A percentile compares a stretch with the other conserved stretches of the same genome.
phyloP scores from a whole-genome alignment of 805 yeast species.

The Yamadazyma ubonensis region DNA sequence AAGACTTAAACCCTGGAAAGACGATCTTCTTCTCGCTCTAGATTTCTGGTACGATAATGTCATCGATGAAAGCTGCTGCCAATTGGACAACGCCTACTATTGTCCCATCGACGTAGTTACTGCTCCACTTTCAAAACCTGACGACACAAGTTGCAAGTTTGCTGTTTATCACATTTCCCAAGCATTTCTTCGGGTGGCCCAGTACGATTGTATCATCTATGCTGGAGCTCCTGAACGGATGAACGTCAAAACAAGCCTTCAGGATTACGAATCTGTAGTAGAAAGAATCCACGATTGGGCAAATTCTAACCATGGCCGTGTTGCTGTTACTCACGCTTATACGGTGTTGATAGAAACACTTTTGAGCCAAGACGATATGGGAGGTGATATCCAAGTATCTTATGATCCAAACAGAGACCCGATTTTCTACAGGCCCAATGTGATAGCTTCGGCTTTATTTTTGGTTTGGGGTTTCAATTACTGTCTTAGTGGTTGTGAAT shows the following conservation, averaged over 20 bases:
- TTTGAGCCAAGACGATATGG: constrained; percentile 30
- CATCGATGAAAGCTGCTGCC: constrained; percentile 20
- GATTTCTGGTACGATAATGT: constrained; percentile 22
- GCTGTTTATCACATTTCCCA: constrained; percentile 24
- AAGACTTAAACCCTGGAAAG: constrained; percentile 19
- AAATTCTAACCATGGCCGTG: constrained; percentile 43
- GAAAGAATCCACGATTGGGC: constrained; percentile 56
- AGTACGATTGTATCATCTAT: constrained; percentile 25
- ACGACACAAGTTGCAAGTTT: constrained; percentile 21
- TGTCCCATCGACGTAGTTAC: constrained; percentile 7
- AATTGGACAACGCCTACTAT: constrained; percentile 15
- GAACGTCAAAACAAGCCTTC: constrained; percentile 40
- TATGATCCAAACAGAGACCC: constrained; percentile 53
- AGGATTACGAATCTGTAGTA: constrained; percentile 47
- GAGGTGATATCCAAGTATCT: constrained; percentile 28
- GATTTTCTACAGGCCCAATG: constrained; percentile 35
- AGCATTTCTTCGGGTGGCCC: constrained; percentile 21
- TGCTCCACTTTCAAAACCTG: constrained; percentile 10
- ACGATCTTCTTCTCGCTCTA: constrained; percentile 19
- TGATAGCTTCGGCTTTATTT: constrained; percentile 38
- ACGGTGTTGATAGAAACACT: constrained; percentile 58
- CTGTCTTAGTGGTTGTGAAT: constrained; percentile 47
- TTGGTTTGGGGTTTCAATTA: constrained; percentile 53
- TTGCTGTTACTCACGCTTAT: constrained; percentile 60
- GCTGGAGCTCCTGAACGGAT: constrained; percentile 26